Percentiles rank a stretch among this genome's conserved stretches.
phyloP scores from a whole-genome alignment of 139 green algal species.

The Picochlorum sp. region DNA sequence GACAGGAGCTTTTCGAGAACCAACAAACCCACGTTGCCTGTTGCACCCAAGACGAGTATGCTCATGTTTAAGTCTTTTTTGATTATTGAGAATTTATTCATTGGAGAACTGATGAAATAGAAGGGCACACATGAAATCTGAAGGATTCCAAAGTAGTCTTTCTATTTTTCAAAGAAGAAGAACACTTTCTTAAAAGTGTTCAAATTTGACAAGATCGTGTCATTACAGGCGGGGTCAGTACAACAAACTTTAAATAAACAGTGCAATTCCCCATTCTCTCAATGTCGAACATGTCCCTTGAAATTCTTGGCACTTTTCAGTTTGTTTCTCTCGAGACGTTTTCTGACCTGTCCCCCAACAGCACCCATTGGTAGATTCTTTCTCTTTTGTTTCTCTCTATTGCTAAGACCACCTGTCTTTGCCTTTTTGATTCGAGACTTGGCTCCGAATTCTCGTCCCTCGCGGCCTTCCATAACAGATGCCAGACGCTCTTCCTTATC shows the following conservation, averaged over 20 bases:
- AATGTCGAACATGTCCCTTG: constrained; percentile 51
- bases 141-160: too few relatives aligned
- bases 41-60: not conserved
- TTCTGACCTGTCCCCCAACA: constrained; percentile 45
- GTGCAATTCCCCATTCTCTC: not conserved
- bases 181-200: too few relatives aligned
- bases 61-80: not conserved
- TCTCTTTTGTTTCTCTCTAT: constrained; percentile 82
- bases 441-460: constrained; percentile 75
- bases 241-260: too few relatives aligned
- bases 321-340: constrained; percentile 14
- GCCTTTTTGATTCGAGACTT: constrained; percentile 47
- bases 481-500: constrained; percentile 81
- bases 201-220: too few relatives aligned
- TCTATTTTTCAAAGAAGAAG: too few relatives aligned
- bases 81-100: too few relatives aligned
- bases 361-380: constrained; percentile 83
- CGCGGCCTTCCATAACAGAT: constrained; percentile 48
- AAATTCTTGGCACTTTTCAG: constrained; percentile 51
- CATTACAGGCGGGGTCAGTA: too few relatives aligned
- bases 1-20: not conserved
- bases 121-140: too few relatives aligned
- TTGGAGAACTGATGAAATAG: too few relatives aligned
- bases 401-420: constrained; percentile 82
- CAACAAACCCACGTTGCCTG: not conserved